Evolutionary conservation across 108 stramenopile genomes (phyloP), one percentile per base, ranked within the genome.

Genomic region (Fragilaria radians): DNA sequence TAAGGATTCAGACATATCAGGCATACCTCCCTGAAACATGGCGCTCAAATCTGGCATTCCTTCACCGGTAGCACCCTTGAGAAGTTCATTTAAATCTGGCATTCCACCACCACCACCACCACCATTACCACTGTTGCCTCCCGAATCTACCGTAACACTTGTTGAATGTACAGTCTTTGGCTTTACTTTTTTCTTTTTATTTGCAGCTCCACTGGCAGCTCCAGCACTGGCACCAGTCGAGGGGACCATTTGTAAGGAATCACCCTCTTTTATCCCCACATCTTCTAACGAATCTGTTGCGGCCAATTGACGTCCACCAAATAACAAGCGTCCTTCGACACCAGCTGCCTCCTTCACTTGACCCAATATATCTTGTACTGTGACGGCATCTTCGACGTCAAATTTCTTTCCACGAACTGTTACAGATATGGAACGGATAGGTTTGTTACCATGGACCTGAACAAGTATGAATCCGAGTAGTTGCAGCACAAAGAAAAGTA

Each of bases 361-460:
- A 48, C 57, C 65, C 47, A 79, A 72, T 27, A 83, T 28, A 14
- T 83, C 82, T 47, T 46, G 17, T n/a, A 79, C 76, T 5, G 78
- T 79, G 0, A 56, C 48, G 26, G 76, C 78, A 50, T 68, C 64
- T 17, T 60, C 33, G 28, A 83, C 60, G 11, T 79, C 74, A 54
- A 79, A 83, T 46, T 83, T 83, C 48, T 77, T 83, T 17, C 82
- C 82, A 36, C 68, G 67, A 11, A 83, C 45, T 17, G 72, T 79
- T 0, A 83, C 76, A 23, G 72, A 63, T 21, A 83, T 46, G 55
- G 67, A 70, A 3, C 64, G 48, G 4, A 80, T 59, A 0, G 72
- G 76, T 25, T n/a, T n/a, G n/a, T n/a, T n/a, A n/a, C n/a, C n/a
- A n/a, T n/a, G n/a, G n/a, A n/a, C n/a, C n/a, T n/a, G n/a, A n/a